Conservation (phyloP, 768 basidiomycete species). For the Suillus weaverae region DNA sequence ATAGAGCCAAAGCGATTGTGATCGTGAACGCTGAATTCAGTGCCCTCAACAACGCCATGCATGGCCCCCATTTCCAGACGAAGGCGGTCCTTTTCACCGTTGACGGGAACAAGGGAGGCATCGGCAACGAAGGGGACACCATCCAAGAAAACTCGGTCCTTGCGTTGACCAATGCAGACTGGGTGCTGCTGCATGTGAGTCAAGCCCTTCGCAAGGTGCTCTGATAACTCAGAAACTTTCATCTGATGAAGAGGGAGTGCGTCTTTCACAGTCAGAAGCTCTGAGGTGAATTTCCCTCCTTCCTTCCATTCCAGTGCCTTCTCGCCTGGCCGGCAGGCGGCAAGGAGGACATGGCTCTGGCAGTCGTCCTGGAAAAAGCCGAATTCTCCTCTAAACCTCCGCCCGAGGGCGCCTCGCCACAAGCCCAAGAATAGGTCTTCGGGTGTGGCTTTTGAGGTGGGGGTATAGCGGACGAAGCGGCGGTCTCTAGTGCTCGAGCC, state of each 20-base stretch:
- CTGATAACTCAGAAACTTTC: conserved; percentile 49
- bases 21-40: conserved; percentile 58
- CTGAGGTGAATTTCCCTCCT: conserved; percentile 61
- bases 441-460: conserved; percentile 50
- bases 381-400: conserved; percentile 34
- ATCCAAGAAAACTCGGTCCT: conserved; percentile 52
- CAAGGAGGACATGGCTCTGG: conserved; percentile 52
- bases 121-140: conserved; percentile 57
- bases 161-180: conserved; percentile 49
- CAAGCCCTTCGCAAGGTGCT: conserved; percentile 39
- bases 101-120: conserved; percentile 45
- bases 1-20: conserved; percentile 61
- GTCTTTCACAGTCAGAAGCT: conserved; percentile 49
- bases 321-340: conserved; percentile 56
- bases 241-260: conserved; percentile 52
- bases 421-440: conserved; percentile 57
- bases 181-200: conserved; percentile 45
- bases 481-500: conserved; percentile 44
- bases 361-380: conserved; percentile 46
- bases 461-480: conserved; percentile 56
- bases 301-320: conserved; percentile 61
- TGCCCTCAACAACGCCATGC: conserved; percentile 65
- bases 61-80: conserved; percentile 58
- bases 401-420: conserved; percentile 50
- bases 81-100: conserved; percentile 40